Base-by-base conservation (phyloP, 768 basidiomycete genomes). In the Hericium alpestre region DNA sequence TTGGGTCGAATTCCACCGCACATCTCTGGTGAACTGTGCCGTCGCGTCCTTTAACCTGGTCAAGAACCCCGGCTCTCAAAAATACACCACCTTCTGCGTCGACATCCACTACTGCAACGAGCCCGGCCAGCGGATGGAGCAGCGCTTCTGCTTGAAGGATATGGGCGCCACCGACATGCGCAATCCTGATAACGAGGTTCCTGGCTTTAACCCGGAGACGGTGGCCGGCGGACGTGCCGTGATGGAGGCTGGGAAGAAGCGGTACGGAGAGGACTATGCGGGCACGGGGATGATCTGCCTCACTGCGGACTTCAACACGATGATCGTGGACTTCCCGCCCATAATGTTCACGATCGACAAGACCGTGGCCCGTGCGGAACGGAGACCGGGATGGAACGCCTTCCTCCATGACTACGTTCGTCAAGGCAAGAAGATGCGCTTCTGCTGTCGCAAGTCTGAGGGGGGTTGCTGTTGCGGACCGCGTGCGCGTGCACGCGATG, bases 381-480 rank as follows among this genome's bases (percentile, higher is more conserved):
- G 2, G 38, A 25, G 1, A 2, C 51, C 32, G 13, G 37, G 27
- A 11, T 43, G 41, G 5, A 25, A 13, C 3, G 50, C 51, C 50
- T 51, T 37, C 12, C 27, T 57, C 9, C 11, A n/a, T 11, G 51
- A 47, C 9, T 38, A 52, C 40, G 13, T 57, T 15, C 1, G 11
- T 16, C 16, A 52, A 12, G 56, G 56, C 6, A 27, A 18, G 50
- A 57, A 52, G 40, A n/a, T 52, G 50, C 38, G 56, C 9, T 52
- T 57, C 39, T 52, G 50, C 27, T 57, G 56, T n/a, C 50, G 56
- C 3, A 41, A 37, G 56, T 13, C 38, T 9, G 40, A 43, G 11
- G 50, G 39, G 16, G 46, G 7, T 16, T 57, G 56, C 27, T 57
- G 56, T 41, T 57, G 56, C 16, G 56, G 56, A 22, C 40, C 51